A percentile compares a stretch with the other conserved stretches of the same genome.
Evolutionary conservation across 2,329 filamentous ascomycete genomes (phyloP).

Genomic region (Zasmidium angulare): DNA sequence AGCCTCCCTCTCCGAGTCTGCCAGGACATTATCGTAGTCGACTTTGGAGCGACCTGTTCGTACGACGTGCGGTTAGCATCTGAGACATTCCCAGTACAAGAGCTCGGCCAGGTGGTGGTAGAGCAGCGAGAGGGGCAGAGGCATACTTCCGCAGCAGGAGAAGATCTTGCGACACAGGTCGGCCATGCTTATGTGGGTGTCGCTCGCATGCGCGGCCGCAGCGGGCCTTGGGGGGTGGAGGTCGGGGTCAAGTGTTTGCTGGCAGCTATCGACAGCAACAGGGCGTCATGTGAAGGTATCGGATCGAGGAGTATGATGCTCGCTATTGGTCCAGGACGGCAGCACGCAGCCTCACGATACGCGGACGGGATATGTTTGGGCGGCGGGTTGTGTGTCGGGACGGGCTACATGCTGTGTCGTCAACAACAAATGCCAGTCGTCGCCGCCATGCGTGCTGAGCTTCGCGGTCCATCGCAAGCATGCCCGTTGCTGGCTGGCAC

Average conservation of each 20-base stretch:
- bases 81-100: background rate
- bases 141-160: constrained; percentile 34
- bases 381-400: background rate
- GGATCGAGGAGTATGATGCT: background rate
- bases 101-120: background rate
- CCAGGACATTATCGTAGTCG: constrained; percentile 56
- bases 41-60: constrained; percentile 45
- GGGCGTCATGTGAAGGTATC: constrained; percentile 2
- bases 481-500: too few relatives aligned
- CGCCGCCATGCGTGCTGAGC: too few relatives aligned
- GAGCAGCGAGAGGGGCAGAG: background rate
- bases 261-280: background rate
- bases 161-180: constrained; percentile 34
- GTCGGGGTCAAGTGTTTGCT: background rate
- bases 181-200: constrained; percentile 25
- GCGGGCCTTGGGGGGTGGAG: background rate
- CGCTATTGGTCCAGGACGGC: background rate
- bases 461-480: too few relatives aligned
- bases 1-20: constrained; percentile 94
- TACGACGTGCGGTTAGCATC: constrained; percentile 1
- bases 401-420: background rate
- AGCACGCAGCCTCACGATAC: background rate
- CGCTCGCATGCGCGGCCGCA: constrained; percentile 19
- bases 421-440: background rate
- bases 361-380: background rate